Base-by-base conservation (phyloP, 2,329 filamentous ascomycete genomes). In the Helminthosporium solani region DNA sequence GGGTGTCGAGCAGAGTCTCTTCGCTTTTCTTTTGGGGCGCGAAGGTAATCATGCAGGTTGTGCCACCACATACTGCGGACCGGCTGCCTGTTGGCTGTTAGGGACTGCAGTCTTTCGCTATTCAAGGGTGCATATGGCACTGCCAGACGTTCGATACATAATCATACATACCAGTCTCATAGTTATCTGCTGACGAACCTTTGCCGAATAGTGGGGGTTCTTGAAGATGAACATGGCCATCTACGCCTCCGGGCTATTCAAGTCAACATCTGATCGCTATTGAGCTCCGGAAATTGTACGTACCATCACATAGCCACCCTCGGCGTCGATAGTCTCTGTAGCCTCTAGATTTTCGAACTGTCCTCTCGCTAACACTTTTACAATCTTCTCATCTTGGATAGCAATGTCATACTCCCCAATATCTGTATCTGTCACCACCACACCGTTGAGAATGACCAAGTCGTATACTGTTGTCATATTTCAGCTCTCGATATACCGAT, bases 41-140 rank as follows among this genome's bases (percentile, higher is more conserved):
- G 50, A 78, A 78, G 0, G 73, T 71, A 11, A 77, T 70, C 53
- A 78, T 70, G 2, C 73, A 77, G 2, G 76, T 78, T 19, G 75
- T 77, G 23, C 75, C 75, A 36, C 75, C 75, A 30, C 72, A 73
- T 47, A 77, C 67, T 19, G 75, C 75, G 42, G 72, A 75, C 49
- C 73, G 66, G 25, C 72, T 75, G 2, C 71, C 68, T 66, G 33
- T 0, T 33, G 14, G 11, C 7, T 7, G 25, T 27, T 12, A 27
- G 25, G 7, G 12, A 27, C 7, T 27, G 7, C 25, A 27, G n/a
- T n/a, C n/a, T n/a, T n/a, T n/a, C n/a, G n/a, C n/a, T n/a, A n/a
- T n/a, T n/a, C n/a, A n/a, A n/a, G n/a, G n/a, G n/a, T n/a, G n/a
- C n/a, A n/a, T n/a, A n/a, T n/a, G n/a, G n/a, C n/a, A n/a, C n/a